Conservation (phyloP, 2,329 filamentous ascomycete genomes). For the Fusarium gaditjirri region DNA sequence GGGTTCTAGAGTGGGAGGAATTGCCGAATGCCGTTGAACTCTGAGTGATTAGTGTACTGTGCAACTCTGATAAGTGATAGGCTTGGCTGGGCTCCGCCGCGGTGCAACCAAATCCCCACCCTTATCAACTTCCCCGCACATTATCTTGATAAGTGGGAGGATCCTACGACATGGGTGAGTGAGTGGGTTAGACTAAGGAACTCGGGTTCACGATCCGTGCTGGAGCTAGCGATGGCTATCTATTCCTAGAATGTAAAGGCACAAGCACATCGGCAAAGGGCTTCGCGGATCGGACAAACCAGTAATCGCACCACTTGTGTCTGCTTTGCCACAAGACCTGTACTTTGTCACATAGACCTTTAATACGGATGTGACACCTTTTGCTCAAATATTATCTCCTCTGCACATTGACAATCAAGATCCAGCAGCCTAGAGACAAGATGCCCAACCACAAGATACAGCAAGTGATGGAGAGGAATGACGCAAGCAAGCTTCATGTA, state of each 20-base stretch:
- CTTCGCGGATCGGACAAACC: background rate
- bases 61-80: constrained; percentile 7
- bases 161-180: background rate
- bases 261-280: background rate
- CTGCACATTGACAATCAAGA: background rate
- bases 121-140: constrained; percentile 10
- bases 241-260: background rate
- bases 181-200: background rate
- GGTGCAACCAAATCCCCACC: background rate
- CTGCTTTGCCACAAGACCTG: background rate
- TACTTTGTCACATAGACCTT: background rate
- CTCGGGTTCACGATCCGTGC: background rate
- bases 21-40: background rate
- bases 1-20: constrained; percentile 10
- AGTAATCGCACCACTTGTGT: background rate
- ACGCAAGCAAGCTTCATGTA: background rate
- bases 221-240: background rate
- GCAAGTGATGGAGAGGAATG: background rate
- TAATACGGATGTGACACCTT: background rate
- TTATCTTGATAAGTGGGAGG: constrained; percentile 12
- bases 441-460: constrained; percentile 1
- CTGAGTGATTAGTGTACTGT: background rate
- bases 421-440: background rate
- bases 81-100: background rate
- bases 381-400: background rate